Evolutionary conservation across 805 yeast species (phyloP).

Genomic region (Starmerella gropengiesseri): DNA sequence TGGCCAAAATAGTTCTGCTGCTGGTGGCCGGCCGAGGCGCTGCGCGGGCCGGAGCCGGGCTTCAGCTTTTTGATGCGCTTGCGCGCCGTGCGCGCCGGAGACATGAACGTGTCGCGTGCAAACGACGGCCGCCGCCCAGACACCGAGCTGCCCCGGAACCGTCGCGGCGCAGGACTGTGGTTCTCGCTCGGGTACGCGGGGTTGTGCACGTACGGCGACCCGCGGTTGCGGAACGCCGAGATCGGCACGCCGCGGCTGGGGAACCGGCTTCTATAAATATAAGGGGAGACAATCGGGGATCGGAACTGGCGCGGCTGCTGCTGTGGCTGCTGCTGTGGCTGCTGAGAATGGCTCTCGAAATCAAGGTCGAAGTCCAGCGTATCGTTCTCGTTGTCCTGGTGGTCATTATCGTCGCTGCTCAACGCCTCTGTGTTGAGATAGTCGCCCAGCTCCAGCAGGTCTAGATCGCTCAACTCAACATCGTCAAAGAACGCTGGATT

Average conservation of each 20-base stretch:
- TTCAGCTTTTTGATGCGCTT: conserved; percentile 10
- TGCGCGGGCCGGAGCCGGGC: conserved; percentile 4
- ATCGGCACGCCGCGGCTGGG: conserved; percentile 46
- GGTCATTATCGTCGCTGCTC: conserved; percentile 45
- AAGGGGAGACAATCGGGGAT: conserved; percentile 23
- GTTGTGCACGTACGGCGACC: conserved; percentile 30
- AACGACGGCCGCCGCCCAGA: conserved; percentile 21
- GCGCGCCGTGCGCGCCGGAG: conserved; percentile 25
- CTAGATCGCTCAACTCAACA: conserved; percentile 37
- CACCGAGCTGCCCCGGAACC: conserved; percentile 18
- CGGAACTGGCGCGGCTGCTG: conserved; percentile 9
- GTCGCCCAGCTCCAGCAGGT: conserved; percentile 49
- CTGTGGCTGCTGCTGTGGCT: neutral
- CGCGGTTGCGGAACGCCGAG: conserved; percentile 83
- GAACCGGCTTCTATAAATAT: conserved; percentile 31
- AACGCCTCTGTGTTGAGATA: conserved; percentile 78
- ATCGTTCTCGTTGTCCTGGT: neutral
- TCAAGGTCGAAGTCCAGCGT: conserved; percentile 27
- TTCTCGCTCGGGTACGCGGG: conserved; percentile 16
- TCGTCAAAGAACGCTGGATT: conserved; percentile 26
- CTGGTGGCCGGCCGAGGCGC: conserved; percentile 1
- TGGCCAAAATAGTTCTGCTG: neutral
- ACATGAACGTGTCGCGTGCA: conserved; percentile 25
- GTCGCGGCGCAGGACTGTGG: conserved; percentile 18
- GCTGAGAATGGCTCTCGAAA: conserved; percentile 5